Percentiles rank a stretch among this genome's conserved stretches.
These are phyloP conservation scores for Pseudonitzschia delicatissima DNA, from an alignment of 108 stramenopile genomes.

Conservation along the genomic window DNA sequence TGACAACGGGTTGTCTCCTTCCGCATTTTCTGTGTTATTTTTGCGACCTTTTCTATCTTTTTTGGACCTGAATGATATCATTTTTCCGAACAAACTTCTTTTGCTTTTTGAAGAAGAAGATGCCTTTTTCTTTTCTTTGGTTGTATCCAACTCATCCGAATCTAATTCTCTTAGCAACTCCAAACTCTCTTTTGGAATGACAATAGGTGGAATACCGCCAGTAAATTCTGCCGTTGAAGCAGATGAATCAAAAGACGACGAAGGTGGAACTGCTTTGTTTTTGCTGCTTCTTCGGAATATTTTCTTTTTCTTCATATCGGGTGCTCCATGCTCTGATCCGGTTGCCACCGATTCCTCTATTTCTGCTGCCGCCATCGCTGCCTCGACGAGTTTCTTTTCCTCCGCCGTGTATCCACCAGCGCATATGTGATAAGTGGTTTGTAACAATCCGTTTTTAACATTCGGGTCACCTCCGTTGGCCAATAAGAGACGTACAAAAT, in stretches of 20 bases:
- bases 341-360: background rate
- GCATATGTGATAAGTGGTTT: slow-evolving; percentile 44
- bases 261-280: background rate
- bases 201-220: background rate
- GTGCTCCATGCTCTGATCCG: background rate
- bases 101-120: background rate
- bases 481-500: slow-evolving; percentile 35
- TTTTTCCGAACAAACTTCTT: background rate
- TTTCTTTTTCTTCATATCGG: background rate
- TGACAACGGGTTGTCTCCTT: background rate
- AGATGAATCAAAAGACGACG: background rate
- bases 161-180: slow-evolving; percentile 1
- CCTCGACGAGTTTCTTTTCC: slow-evolving; percentile 9
- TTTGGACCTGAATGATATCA: background rate
- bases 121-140: background rate
- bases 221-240: background rate
- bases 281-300: background rate
- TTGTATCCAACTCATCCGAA: background rate
- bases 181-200: background rate
- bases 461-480: slow-evolving; percentile 31
- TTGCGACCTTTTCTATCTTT: background rate
- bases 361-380: background rate
- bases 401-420: slow-evolving; percentile 36
- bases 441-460: slow-evolving; percentile 29
- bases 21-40: background rate